Conservation (phyloP, 129 eudicot species). For the Chrysanthemum seticuspe region DNA sequence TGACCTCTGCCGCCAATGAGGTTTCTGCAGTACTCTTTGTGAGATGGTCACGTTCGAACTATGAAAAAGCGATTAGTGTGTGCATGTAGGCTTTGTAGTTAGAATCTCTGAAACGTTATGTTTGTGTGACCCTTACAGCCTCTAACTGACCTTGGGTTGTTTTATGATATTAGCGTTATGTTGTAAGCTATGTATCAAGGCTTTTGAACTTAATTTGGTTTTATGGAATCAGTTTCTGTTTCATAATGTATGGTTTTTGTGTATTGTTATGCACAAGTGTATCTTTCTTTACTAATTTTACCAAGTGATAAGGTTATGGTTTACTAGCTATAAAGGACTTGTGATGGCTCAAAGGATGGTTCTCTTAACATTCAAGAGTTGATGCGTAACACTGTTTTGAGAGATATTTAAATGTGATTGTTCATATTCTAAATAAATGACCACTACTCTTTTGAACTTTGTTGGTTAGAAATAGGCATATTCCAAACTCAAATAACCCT, state of each 20-base stretch:
- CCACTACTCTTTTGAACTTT: too few species aligned
- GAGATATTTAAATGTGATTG: too few species aligned
- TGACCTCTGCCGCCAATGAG: conserved; percentile 31
- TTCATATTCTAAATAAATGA: too few species aligned
- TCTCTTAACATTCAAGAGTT: too few species aligned
- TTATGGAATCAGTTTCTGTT: not conserved
- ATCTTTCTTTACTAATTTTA: too few species aligned
- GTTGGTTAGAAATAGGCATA: too few species aligned
- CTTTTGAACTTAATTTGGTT: not conserved
- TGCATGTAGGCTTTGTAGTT: conserved; percentile 12
- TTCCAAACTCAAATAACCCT: too few species aligned
- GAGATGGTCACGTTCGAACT: conserved; percentile 70
- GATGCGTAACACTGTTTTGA: too few species aligned
- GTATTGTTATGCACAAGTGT: not conserved
- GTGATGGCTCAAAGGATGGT: too few species aligned
- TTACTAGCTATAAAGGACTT: too few species aligned
- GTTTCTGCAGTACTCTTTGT: conserved; percentile 45
- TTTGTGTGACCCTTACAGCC: conserved; percentile 20
- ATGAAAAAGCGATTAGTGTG: not conserved
- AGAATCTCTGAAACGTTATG: too few species aligned
- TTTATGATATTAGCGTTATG: conserved; percentile 10
- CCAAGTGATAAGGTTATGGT: too few species aligned
- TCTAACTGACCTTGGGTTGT: conserved; percentile 22
- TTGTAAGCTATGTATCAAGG: not conserved
- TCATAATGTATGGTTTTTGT: not conserved